Evolutionary conservation across 176 grass and related monocot genomes (phyloP).

Genomic region (Panicum miliaceum): DNA sequence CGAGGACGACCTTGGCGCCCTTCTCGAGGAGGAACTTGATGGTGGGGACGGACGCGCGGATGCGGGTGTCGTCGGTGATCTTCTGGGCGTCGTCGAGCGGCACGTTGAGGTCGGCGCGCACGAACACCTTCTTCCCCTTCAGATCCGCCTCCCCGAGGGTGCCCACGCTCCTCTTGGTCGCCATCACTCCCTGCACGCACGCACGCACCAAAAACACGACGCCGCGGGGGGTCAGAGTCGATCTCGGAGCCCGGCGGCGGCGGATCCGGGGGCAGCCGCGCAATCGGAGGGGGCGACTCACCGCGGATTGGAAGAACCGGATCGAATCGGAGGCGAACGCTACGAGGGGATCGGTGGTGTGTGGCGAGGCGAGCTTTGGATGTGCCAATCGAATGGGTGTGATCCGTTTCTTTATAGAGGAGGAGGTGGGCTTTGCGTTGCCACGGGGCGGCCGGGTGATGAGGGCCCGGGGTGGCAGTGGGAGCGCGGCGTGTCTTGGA

Average conservation of each 20-base stretch:
- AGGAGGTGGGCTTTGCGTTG: neutral
- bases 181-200: constrained; percentile 56
- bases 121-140: constrained; percentile 86
- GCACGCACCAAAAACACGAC: constrained; percentile 23
- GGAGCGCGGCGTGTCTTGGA: neutral
- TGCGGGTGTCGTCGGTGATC: constrained; percentile 93
- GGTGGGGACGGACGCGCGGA: constrained; percentile 86
- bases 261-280: neutral
- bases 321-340: constrained; percentile 33
- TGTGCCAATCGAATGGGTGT: neutral
- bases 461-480: neutral
- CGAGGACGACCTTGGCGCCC: constrained; percentile 85
- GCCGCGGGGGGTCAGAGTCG: neutral
- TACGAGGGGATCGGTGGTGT: neutral
- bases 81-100: constrained; percentile 89
- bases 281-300: neutral
- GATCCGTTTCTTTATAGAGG: constrained; percentile 32
- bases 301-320: constrained; percentile 16
- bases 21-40: constrained; percentile 83
- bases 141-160: constrained; percentile 77
- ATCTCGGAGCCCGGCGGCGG: neutral
- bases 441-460: fast-evolving
- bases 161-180: constrained; percentile 87
- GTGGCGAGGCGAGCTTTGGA: neutral
- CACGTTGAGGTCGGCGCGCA: constrained; percentile 94